Conservation (phyloP, 2,329 filamentous ascomycete genomes). For the Cladosporium velox region DNA sequence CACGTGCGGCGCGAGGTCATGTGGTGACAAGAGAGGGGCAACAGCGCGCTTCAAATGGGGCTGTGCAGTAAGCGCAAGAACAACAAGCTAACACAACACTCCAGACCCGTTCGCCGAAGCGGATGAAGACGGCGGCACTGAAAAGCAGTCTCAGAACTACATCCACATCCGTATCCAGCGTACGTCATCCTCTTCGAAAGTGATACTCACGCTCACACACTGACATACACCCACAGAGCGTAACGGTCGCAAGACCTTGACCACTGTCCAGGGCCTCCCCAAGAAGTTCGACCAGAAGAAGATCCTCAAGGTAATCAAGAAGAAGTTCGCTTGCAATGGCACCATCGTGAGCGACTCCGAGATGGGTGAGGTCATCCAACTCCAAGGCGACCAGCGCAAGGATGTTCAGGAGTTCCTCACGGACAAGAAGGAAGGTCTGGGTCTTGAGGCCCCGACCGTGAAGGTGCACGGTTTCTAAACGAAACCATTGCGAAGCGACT, state of each 20-base stretch:
- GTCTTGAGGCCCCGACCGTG: slow-evolving; percentile 94
- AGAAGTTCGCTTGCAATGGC: slow-evolving; percentile 99
- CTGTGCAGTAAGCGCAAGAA: background rate
- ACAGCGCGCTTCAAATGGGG: slow-evolving; percentile 5
- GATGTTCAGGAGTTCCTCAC: slow-evolving; percentile 97
- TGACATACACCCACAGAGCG: slow-evolving; percentile 65
- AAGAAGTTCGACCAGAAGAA: slow-evolving; percentile 99
- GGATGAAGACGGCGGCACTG: slow-evolving; percentile 98
- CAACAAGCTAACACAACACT: slow-evolving; percentile 3
- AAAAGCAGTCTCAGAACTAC: slow-evolving; percentile 94
- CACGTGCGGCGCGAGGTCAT: background rate
- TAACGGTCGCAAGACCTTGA: slow-evolving; percentile 99
- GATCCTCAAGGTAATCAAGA: slow-evolving; percentile 99
- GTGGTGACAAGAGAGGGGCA: slow-evolving; percentile 14
- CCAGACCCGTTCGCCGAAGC: slow-evolving; percentile 99
- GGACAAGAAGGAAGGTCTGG: slow-evolving; percentile 92
- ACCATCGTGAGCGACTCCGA: slow-evolving; percentile 94
- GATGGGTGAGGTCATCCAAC: slow-evolving; percentile 99
- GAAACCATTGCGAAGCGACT: slow-evolving; percentile 9
- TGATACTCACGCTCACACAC: background rate
- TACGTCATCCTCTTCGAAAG: slow-evolving; percentile 55
- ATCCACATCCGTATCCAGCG: slow-evolving; percentile 99
- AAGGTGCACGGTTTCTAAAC: slow-evolving; percentile 63
- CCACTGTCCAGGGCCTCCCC: slow-evolving; percentile 96
- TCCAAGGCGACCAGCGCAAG: slow-evolving; percentile 98